Percentiles rank a stretch among this genome's conserved stretches.
Evolutionary conservation across 2,329 filamentous ascomycete species (phyloP).

Genomic region (Anthostomella pinea): DNA sequence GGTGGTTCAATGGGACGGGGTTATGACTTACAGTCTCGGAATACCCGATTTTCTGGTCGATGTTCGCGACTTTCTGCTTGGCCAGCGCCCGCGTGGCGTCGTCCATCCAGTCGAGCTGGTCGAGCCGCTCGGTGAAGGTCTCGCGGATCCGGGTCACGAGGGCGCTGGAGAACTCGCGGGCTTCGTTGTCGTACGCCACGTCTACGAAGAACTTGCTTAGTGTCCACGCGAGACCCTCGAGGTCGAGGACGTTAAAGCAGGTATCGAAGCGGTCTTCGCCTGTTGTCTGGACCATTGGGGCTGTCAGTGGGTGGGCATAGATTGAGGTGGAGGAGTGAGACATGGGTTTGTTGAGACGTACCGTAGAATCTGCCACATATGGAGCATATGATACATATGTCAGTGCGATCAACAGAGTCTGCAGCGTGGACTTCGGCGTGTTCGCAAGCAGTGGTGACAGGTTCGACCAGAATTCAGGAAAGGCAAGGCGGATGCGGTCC

Average conservation of each 20-base stretch:
- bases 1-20: no score
- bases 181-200: constrained; percentile 2
- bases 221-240: constrained; percentile 8
- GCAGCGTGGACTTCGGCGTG: constrained; percentile 1
- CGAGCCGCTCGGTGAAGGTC: constrained; percentile 44
- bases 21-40: constrained; percentile 32
- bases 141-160: background rate
- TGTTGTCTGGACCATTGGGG: no score
- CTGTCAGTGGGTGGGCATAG: no score
- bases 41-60: constrained; percentile 67
- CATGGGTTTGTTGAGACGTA: no score
- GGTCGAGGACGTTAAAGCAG: constrained; percentile 3
- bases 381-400: no score
- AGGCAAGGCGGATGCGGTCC: constrained; percentile 5
- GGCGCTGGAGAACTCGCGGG: background rate
- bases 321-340: no score
- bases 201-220: constrained; percentile 7
- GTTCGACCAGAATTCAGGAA: background rate
- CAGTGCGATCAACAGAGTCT: constrained; percentile 3
- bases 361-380: no score
- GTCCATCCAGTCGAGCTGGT: constrained; percentile 62
- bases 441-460: constrained; percentile 2
- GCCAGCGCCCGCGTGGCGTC: constrained; percentile 56
- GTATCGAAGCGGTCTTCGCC: background rate
- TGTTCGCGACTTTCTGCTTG: constrained; percentile 63